phyloP scores from a whole-genome alignment of 306 rosid species.

The Myrica gale region DNA sequence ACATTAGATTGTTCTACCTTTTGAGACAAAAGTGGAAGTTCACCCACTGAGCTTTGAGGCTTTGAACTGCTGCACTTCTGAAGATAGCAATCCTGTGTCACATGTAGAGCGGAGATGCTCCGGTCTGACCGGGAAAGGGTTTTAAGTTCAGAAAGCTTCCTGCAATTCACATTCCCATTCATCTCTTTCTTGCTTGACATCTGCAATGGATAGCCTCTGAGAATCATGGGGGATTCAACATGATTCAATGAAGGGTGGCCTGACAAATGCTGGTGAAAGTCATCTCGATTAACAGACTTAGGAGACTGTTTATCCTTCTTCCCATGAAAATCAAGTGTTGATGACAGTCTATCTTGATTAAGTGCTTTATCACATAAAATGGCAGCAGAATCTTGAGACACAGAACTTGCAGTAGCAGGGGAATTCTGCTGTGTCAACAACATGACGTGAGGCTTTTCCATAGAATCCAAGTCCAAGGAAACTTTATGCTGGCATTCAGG shows the following conservation, averaged over 20 bases:
- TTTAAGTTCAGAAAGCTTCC: conserved; percentile 34
- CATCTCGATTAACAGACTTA: conserved; percentile 40
- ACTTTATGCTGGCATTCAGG: conserved; percentile 35
- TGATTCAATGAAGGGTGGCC: conserved; percentile 27
- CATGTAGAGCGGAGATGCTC: conserved; percentile 15
- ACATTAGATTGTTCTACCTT: conserved; percentile 39
- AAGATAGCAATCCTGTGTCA: conserved; percentile 22
- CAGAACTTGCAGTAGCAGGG: conserved; percentile 37
- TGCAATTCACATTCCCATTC: conserved; percentile 43
- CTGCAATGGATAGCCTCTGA: conserved; percentile 53
- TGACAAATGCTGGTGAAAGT: conserved; percentile 29
- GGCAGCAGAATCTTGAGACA: conserved; percentile 34
- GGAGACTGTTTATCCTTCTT: conserved; percentile 32
- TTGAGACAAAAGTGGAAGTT: conserved; percentile 48
- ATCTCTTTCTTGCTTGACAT: conserved; percentile 43
- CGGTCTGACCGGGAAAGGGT: conserved; percentile 26
- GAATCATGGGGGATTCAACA: conserved; percentile 43
- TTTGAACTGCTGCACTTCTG: conserved; percentile 32
- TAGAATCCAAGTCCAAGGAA: conserved; percentile 33
- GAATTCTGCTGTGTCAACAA: conserved; percentile 33
- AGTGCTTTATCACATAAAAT: conserved; percentile 39
- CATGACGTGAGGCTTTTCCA: conserved; percentile 35
- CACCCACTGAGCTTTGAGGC: conserved; percentile 33
- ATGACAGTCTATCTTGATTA: conserved; percentile 48
- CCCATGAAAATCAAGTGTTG: conserved; percentile 46